Percentiles rank a stretch among this genome's conserved stretches.
Conservation (phyloP, 129 eudicot species). For the Arctium minus region DNA sequence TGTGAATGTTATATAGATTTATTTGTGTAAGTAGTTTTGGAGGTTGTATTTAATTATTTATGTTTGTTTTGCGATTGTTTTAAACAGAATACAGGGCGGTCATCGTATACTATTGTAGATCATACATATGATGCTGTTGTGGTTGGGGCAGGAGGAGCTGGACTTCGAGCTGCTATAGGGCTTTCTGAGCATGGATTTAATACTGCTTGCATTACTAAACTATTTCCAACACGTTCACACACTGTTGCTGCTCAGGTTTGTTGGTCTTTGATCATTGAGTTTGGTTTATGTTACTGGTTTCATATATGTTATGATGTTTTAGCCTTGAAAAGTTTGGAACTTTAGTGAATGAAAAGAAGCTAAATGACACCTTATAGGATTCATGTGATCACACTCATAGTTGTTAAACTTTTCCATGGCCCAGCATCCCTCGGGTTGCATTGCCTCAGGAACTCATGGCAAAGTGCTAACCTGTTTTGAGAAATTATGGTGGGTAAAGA, state of each 20-base stretch:
- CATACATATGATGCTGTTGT: constrained; percentile 97
- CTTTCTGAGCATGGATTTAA: constrained; percentile 94
- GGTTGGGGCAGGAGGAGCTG: constrained; percentile 99
- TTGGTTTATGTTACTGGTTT: constrained; percentile 5
- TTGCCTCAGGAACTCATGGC: neutral
- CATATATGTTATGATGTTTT: neutral
- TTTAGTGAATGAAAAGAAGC: neutral
- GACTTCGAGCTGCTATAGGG: constrained; percentile 95
- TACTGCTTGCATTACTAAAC: constrained; percentile 96
- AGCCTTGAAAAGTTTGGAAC: neutral
- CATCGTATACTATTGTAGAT: constrained; percentile 76
- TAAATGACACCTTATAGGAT: neutral
- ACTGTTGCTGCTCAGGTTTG: constrained; percentile 98
- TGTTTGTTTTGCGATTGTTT: neutral
- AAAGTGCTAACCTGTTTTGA: neutral
- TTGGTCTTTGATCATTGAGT: neutral
- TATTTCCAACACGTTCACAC: constrained; percentile 93
- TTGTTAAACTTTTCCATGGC: neutral
- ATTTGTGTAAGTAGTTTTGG: neutral
- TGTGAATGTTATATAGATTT: neutral
- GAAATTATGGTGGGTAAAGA: neutral
- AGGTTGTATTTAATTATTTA: neutral
- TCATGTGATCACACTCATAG: neutral
- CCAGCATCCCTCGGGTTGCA: neutral
- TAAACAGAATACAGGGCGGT: constrained; percentile 35